phyloP scores from a whole-genome alignment of 768 basidiomycete species.

The Tremella fuciformis region DNA sequence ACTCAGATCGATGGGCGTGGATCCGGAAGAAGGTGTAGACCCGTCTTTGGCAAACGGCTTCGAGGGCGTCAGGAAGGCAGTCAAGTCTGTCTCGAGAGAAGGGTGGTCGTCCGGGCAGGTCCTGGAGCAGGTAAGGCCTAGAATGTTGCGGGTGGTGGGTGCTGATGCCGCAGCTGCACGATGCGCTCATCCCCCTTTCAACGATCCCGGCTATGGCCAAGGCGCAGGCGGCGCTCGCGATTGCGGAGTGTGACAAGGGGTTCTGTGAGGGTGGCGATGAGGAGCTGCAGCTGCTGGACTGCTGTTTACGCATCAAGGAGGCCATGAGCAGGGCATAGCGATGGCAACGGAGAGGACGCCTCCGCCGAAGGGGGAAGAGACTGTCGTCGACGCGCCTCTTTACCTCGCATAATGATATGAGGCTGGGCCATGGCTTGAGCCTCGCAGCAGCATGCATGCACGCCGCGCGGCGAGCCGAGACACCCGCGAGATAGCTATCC shows the following conservation, averaged over 20 bases:
- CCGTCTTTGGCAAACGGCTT: conserved; percentile 53
- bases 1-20: conserved; percentile 69
- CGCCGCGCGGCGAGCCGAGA: too few species aligned
- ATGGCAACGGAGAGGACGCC: conserved; percentile 1
- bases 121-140: conserved; percentile 68
- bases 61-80: conserved; percentile 58
- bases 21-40: conserved; percentile 54
- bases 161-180: conserved; percentile 69
- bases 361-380: too few species aligned
- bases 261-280: conserved; percentile 95
- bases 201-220: conserved; percentile 77
- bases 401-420: too few species aligned
- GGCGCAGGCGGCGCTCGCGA: conserved; percentile 70
- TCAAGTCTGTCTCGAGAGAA: conserved; percentile 73
- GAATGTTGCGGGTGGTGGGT: background rate
- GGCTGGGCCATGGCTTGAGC: too few species aligned
- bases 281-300: conserved; percentile 88
- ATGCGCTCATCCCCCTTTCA: conserved; percentile 78
- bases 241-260: conserved; percentile 95
- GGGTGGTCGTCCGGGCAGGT: conserved; percentile 92
- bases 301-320: conserved; percentile 74
- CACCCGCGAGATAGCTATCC: too few species aligned
- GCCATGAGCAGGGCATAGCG: conserved; percentile 40
- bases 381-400: too few species aligned
- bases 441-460: too few species aligned